Conservation (phyloP, 2,329 filamentous ascomycete genomes). For the Sphaerulina musiva region DNA sequence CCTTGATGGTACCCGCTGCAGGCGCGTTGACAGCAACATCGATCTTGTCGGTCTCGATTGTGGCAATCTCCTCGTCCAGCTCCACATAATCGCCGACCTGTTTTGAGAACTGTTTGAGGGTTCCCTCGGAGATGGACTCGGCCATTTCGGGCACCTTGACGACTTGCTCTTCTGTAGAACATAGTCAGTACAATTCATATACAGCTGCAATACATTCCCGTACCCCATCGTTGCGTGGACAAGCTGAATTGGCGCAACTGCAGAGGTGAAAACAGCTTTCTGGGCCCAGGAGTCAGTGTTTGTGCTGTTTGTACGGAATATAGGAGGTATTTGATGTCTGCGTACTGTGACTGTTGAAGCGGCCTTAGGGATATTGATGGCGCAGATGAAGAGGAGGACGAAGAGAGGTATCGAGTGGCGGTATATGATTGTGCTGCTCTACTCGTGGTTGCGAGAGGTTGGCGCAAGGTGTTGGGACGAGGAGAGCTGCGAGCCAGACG, state of each 20-base stretch:
- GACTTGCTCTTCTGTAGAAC: conserved; percentile 60
- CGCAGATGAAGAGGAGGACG: conserved; percentile 11
- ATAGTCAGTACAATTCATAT: conserved; percentile 11
- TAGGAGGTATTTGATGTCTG: background rate
- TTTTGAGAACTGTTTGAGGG: conserved; percentile 91
- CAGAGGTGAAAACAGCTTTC: conserved; percentile 25
- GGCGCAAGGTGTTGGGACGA: conserved; percentile 28
- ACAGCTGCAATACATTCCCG: background rate
- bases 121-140: conserved; percentile 96
- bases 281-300: conserved; percentile 22
- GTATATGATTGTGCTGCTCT: conserved; percentile 22
- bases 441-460: conserved; percentile 22
- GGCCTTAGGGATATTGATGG: conserved; percentile 18
- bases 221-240: conserved; percentile 13
- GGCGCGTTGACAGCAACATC: conserved; percentile 95
- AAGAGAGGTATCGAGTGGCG: conserved; percentile 22
- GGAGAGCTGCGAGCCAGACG: conserved; percentile 28
- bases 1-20: conserved; percentile 82
- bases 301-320: conserved; percentile 3
- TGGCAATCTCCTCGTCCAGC: conserved; percentile 94
- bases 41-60: conserved; percentile 99
- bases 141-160: conserved; percentile 98
- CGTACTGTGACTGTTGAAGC: conserved; percentile 21
- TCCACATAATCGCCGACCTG: conserved; percentile 89
- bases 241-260: conserved; percentile 32